phyloP scores from a whole-genome alignment of 106 monocot genomes.

The Dioscorea dumetorum region DNA sequence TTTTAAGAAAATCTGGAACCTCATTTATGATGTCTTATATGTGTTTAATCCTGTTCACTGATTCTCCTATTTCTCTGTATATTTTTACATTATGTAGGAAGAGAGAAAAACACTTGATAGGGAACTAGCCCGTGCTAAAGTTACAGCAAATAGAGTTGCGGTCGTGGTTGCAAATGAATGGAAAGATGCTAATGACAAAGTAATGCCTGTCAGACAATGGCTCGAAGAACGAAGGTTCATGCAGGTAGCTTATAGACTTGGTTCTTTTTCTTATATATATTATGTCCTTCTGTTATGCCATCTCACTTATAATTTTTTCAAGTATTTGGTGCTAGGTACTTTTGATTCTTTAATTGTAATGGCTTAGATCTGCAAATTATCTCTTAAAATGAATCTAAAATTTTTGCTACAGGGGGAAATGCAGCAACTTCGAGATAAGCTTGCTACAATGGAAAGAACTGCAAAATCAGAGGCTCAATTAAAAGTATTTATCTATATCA shows the following conservation, averaged over 20 bases:
- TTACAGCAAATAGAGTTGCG: slow-evolving; percentile 87
- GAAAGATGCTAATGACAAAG: slow-evolving; percentile 99
- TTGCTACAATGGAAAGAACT: slow-evolving; percentile 78
- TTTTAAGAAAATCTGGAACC: too few species aligned
- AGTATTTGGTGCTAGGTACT: too few species aligned
- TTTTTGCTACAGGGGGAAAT: slow-evolving; percentile 70
- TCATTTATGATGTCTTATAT: too few species aligned
- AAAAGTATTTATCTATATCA: slow-evolving; percentile 35
- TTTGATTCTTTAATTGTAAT: too few species aligned
- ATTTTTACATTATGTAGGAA: slow-evolving; percentile 30
- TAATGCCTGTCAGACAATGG: slow-evolving; percentile 99
- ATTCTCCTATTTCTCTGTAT: neutral
- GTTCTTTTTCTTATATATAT: too few species aligned
- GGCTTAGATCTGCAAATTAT: neutral
- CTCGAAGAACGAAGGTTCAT: slow-evolving; percentile 94
- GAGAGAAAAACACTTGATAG: slow-evolving; percentile 84
- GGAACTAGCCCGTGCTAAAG: slow-evolving; percentile 82
- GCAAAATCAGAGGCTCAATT: slow-evolving; percentile 81
- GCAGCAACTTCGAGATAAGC: slow-evolving; percentile 97
- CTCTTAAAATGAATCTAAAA: too few species aligned
- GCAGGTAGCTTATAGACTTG: slow-evolving; percentile 37
- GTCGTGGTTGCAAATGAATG: slow-evolving; percentile 98
- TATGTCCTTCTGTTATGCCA: neutral
- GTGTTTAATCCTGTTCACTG: too few species aligned
- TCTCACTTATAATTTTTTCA: neutral